Percentiles rank a stretch among this genome's conserved stretches.
Conservation (phyloP, 2,329 filamentous ascomycete species). For the Botrytis fragariae region DNA sequence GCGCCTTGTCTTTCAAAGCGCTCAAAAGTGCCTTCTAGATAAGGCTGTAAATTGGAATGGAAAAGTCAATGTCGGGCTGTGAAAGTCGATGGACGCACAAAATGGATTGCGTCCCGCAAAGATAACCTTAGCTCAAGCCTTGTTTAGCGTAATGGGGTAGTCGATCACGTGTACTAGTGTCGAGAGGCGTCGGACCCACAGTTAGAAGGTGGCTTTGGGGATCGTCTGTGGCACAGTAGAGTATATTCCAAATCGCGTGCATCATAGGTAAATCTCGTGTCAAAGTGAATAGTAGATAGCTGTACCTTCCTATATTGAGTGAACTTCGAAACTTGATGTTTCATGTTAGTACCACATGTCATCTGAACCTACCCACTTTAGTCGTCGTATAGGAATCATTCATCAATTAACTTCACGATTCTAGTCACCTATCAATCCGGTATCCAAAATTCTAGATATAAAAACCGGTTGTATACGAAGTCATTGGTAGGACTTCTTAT, state of each 20-base stretch:
- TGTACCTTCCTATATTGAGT: neutral
- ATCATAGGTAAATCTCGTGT: neutral
- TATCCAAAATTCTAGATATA: neutral
- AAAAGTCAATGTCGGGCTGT: neutral
- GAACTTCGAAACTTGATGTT: neutral
- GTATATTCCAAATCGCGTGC: neutral
- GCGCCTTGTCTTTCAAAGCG: neutral
- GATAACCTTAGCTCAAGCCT: conserved; percentile 9
- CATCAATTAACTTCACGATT: neutral
- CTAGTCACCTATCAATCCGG: neutral
- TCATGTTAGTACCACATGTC: neutral
- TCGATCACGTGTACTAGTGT: neutral
- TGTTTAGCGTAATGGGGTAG: neutral
- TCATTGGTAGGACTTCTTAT: neutral
- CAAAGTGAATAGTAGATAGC: neutral
- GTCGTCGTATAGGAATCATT: neutral
- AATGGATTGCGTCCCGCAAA: neutral
- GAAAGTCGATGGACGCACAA: neutral
- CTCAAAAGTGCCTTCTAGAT: conserved; percentile 1
- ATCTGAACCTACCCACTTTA: neutral
- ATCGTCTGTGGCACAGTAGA: neutral
- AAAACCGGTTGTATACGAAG: neutral
- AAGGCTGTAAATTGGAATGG: neutral
- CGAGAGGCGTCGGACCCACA: neutral
- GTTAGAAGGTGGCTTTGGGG: neutral